phyloP scores from a whole-genome alignment of 108 stramenopile species.

The Nitzschia palea region DNA sequence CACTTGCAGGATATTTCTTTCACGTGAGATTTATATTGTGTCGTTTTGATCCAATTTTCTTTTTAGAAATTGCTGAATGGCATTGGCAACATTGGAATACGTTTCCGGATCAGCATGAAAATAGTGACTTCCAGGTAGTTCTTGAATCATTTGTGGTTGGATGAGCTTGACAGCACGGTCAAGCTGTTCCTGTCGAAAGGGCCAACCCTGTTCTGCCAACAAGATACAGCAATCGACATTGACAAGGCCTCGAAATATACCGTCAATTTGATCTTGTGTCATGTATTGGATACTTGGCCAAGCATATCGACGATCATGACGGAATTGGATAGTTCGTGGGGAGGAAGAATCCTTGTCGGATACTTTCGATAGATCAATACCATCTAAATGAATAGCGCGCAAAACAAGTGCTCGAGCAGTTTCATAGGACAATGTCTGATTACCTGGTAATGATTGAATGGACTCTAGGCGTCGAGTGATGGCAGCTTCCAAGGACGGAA shows the following conservation, averaged over 20 bases:
- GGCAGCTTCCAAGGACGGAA: slow-evolving; percentile 51
- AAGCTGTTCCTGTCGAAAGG: slow-evolving; percentile 35
- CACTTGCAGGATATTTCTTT: no score
- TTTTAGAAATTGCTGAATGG: slow-evolving; percentile 16
- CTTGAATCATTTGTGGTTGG: slow-evolving; percentile 32
- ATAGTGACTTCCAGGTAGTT: slow-evolving; percentile 72
- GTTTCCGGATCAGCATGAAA: slow-evolving; percentile 86
- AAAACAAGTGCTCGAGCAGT: slow-evolving; percentile 67
- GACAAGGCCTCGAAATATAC: slow-evolving; percentile 33
- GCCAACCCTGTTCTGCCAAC: slow-evolving; percentile 77
- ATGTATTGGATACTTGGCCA: slow-evolving; percentile 79
- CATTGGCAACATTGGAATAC: slow-evolving; percentile 37
- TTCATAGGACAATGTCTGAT: slow-evolving; percentile 65
- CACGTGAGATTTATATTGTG: no score
- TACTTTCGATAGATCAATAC: not conserved
- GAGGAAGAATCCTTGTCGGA: not conserved
- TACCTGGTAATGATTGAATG: slow-evolving; percentile 62
- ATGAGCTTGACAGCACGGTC: slow-evolving; percentile 36
- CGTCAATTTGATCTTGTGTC: slow-evolving; percentile 62
- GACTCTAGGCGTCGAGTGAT: slow-evolving; percentile 51
- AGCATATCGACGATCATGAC: slow-evolving; percentile 70
- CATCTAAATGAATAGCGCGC: slow-evolving; percentile 23
- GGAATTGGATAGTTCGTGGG: slow-evolving; percentile 43
- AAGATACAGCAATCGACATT: slow-evolving; percentile 52
- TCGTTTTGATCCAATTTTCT: no score